Evolutionary conservation across 805 yeast genomes (phyloP).

Genomic region (Teunomyces tritomae): DNA sequence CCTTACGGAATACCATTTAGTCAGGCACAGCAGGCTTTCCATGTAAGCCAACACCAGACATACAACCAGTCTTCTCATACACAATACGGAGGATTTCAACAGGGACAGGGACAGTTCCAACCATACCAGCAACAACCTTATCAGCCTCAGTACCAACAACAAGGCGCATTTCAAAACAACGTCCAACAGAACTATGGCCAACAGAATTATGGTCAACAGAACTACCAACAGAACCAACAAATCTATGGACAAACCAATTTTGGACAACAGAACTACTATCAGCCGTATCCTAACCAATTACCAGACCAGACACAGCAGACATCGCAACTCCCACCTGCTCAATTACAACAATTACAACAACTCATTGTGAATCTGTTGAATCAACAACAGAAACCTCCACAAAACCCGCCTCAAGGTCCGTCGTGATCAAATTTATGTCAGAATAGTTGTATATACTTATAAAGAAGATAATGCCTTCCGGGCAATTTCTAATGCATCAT

Average conservation of each 20-base stretch:
- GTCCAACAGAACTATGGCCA: not conserved
- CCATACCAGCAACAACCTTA: slow-evolving; percentile 8
- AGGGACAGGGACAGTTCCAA: not conserved
- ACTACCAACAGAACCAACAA: slow-evolving; percentile 3
- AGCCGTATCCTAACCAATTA: slow-evolving; percentile 9
- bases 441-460: not conserved
- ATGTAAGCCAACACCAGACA: slow-evolving; percentile 7
- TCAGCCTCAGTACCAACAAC: not conserved
- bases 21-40: slow-evolving; percentile 14
- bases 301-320: slow-evolving; percentile 5
- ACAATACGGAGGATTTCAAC: not conserved
- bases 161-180: not conserved
- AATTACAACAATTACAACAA: slow-evolving; percentile 23
- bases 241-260: slow-evolving; percentile 1
- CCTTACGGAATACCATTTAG: slow-evolving; percentile 24
- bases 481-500: slow-evolving; percentile 54
- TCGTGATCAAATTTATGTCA: not conserved
- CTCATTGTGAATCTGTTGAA: slow-evolving; percentile 19
- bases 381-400: slow-evolving; percentile 9
- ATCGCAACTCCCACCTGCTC: slow-evolving; percentile 19
- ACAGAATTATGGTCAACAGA: not conserved
- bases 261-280: slow-evolving; percentile 8
- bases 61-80: slow-evolving; percentile 2
- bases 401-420: not conserved
- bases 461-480: slow-evolving; percentile 21